A percentile compares a stretch with the other conserved stretches of the same genome.
These are phyloP conservation scores for Cadophora sp. DNA, from an alignment of 2,329 filamentous ascomycete species.

Conservation along the genomic window DNA sequence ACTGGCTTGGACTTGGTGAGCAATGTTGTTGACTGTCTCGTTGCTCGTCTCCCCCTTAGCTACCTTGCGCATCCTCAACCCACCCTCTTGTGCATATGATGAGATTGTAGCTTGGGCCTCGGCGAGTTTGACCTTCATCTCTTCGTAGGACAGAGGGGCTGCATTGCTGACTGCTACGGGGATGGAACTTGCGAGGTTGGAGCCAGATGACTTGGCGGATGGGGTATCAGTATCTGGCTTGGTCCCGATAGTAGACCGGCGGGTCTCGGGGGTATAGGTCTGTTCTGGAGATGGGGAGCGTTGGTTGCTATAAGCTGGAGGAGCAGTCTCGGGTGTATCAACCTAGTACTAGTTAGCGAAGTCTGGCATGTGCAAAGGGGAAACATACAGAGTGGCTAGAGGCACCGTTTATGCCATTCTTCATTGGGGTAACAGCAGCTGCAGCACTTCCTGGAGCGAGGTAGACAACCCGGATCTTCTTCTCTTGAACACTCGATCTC, in stretches of 20 bases:
- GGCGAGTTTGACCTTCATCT: constrained; percentile 75
- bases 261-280: constrained; percentile 43
- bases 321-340: constrained; percentile 41
- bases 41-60: constrained; percentile 59
- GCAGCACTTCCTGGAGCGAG: constrained; percentile 61
- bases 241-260: constrained; percentile 39
- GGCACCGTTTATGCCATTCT: constrained; percentile 39
- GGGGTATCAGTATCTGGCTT: constrained; percentile 41
- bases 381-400: constrained; percentile 36
- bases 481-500: constrained; percentile 84
- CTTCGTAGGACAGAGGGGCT: constrained; percentile 53
- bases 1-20: constrained; percentile 53
- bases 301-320: constrained; percentile 53
- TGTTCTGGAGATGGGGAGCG: constrained; percentile 59
- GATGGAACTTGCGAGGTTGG: constrained; percentile 47
- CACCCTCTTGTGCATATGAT: constrained; percentile 72
- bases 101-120: constrained; percentile 78
- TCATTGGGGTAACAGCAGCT: constrained; percentile 39
- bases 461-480: constrained; percentile 94
- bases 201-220: constrained; percentile 41
- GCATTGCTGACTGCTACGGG: constrained; percentile 53
- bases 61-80: constrained; percentile 80
- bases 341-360: constrained; percentile 28
- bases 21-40: constrained; percentile 56
- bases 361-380: constrained; percentile 1